These are phyloP conservation scores for Lepiota subincarnata DNA, from an alignment of 768 basidiomycete genomes.

Conservation along the genomic window DNA sequence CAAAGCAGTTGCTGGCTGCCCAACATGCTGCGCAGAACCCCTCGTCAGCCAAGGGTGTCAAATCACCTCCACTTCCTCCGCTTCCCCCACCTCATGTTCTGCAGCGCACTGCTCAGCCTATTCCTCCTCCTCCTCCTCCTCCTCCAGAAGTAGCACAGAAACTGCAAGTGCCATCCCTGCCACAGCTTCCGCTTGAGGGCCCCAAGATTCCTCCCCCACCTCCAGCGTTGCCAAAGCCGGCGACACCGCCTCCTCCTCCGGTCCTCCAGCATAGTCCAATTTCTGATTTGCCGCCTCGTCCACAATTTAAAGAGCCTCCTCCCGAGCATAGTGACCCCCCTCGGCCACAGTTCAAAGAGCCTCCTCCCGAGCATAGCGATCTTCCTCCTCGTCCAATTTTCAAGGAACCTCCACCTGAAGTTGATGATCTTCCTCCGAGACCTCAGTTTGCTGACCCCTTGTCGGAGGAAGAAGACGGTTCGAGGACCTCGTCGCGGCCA, in stretches of 20 bases:
- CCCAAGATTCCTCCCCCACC: conserved; percentile 13
- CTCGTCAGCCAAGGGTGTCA: conserved; percentile 31
- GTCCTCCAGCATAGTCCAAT: conserved; percentile 11
- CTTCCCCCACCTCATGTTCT: conserved; percentile 27
- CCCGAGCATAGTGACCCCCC: conserved; percentile 52
- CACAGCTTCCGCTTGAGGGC: conserved; percentile 20
- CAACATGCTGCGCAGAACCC: conserved; percentile 61
- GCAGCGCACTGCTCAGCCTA: conserved; percentile 14
- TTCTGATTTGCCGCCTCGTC: conserved; percentile 20
- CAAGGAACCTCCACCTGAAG: conserved; percentile 7
- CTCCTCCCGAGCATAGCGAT: conserved; percentile 57
- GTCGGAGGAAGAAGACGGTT: background rate
- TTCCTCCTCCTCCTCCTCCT: conserved; percentile 28
- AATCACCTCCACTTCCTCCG: conserved; percentile 27
- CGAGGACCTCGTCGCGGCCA: conserved; percentile 5
- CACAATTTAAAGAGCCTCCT: conserved; percentile 57
- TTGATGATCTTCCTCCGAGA: conserved; percentile 8
- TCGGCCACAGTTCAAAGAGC: conserved; percentile 52
- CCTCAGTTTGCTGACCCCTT: conserved; percentile 11
- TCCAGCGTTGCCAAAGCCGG: conserved; percentile 25
- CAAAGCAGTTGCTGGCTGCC: conserved; percentile 65
- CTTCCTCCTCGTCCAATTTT: conserved; percentile 40
- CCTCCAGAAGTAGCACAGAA: conserved; percentile 21
- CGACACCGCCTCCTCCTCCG: conserved; percentile 29
- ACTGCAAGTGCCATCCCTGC: conserved; percentile 21